These are phyloP conservation scores for Kwoniella dendrophila DNA, from an alignment of 768 basidiomycete species.

Conservation along the genomic window DNA sequence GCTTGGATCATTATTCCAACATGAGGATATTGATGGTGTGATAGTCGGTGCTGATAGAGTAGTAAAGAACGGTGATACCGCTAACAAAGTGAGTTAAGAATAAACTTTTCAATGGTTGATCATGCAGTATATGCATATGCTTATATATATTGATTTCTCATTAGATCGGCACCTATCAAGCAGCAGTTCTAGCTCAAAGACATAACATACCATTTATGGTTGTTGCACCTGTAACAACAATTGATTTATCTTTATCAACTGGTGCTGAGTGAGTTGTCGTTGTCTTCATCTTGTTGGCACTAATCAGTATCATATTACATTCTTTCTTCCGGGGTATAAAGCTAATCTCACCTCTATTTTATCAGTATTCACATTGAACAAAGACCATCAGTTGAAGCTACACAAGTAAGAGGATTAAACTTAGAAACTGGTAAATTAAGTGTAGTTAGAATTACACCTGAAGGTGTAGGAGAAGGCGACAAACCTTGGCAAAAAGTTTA, in stretches of 20 bases:
- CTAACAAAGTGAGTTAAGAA: slow-evolving; percentile 76
- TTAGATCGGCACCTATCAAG: slow-evolving; percentile 93
- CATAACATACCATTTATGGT: slow-evolving; percentile 90
- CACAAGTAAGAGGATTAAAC: slow-evolving; percentile 78
- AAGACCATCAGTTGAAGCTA: slow-evolving; percentile 81
- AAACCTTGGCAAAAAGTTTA: slow-evolving; percentile 60
- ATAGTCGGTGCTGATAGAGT: slow-evolving; percentile 87
- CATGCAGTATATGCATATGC: too few relatives aligned
- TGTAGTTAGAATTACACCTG: slow-evolving; percentile 81
- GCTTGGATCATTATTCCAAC: slow-evolving; percentile 87
- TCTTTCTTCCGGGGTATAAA: not conserved
- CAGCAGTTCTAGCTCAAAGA: slow-evolving; percentile 80
- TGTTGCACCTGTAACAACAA: slow-evolving; percentile 86
- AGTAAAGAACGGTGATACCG: slow-evolving; percentile 91
- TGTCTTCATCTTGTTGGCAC: not conserved
- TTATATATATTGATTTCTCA: not conserved
- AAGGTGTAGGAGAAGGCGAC: slow-evolving; percentile 54
- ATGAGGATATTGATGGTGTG: slow-evolving; percentile 82
- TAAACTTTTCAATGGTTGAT: not conserved
- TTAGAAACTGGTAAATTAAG: slow-evolving; percentile 67
- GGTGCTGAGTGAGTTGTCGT: slow-evolving; percentile 63
- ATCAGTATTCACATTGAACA: slow-evolving; percentile 88
- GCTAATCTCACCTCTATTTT: not conserved
- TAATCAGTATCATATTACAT: not conserved
- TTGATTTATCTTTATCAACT: slow-evolving; percentile 76